Evolutionary conservation across 2,329 filamentous ascomycete species (phyloP), one percentile per base, ranked within the genome.

Genomic region (Xylariaceae sp.): DNA sequence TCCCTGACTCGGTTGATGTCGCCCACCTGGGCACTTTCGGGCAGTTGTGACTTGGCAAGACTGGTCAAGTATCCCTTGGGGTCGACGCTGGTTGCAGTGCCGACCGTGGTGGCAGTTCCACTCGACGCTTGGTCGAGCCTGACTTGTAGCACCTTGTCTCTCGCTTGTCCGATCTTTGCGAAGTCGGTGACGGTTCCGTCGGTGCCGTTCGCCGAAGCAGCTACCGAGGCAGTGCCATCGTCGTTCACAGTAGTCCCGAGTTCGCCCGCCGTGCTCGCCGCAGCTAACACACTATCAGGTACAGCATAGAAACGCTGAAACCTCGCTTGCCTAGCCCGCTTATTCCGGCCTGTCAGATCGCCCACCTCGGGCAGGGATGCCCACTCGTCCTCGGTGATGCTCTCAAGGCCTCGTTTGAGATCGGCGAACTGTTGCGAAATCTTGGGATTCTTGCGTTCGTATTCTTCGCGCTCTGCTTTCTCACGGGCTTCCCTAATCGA

Each of bases 121-220:
- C 73, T 81, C 48, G 87, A 89, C 6, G 88, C 89, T 59, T 94
- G 86, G 54, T 97, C 90, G 29, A 98, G 71, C 51, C 87, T 82
- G n/a, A 94, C 90, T 60, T 95, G 85, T 37, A 98, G 74, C 28
- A 96, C 92, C 64, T 95, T 96, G 68, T 96, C 88, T 67, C 92
- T 81, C 14, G 92, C 94, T 31, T 89, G 88, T 64, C 94, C 92
- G 47, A 98, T 97, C 62, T 95, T 86, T 31, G 90, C 90, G 60
- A 98, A 98, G 60, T 98, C 96, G 9, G 90, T 98, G 78, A 95
- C 92, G 1, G 88, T 94, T 2, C 90, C 89, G 55, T 95, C 88
- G 41, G 81, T 75, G 18, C 62, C 31, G 23, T 36, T 43, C 31
- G 30, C 50, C 7, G 54, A 50, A 21, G 49, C 66, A 2, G 59